phyloP scores from a whole-genome alignment of 306 rosid genomes.

The Lotus japonicus region DNA sequence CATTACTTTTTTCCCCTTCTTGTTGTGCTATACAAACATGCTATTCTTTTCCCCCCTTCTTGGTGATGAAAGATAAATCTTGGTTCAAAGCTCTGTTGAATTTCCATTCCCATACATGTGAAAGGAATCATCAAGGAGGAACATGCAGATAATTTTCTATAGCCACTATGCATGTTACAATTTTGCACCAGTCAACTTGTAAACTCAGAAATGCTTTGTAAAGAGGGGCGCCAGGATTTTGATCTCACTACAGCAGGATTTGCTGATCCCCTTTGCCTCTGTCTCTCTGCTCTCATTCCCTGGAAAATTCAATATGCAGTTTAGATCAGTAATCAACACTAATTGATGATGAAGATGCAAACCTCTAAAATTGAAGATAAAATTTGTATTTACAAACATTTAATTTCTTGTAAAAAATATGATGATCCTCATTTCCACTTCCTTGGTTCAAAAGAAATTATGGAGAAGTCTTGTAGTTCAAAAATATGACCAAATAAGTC shows the following conservation, averaged over 20 bases:
- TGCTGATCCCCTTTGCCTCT: constrained; percentile 36
- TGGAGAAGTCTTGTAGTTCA: no score
- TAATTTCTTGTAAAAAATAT: no score
- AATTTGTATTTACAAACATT: no score
- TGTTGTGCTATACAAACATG: constrained; percentile 44
- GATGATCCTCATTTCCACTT: no score
- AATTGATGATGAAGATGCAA: not conserved
- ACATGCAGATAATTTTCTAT: constrained; percentile 13
- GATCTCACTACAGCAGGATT: constrained; percentile 45
- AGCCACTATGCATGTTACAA: constrained; percentile 19
- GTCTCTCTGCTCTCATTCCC: constrained; percentile 60
- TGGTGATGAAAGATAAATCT: constrained; percentile 36
- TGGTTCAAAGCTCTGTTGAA: constrained; percentile 25
- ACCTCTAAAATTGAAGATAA: not conserved
- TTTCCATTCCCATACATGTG: constrained; percentile 30
- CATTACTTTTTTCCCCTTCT: constrained; percentile 17
- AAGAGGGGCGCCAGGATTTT: constrained; percentile 86
- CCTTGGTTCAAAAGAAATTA: no score
- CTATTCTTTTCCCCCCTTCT: not conserved
- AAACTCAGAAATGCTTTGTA: constrained; percentile 87
- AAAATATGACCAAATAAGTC: no score
- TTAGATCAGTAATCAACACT: not conserved
- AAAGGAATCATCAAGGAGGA: constrained; percentile 20
- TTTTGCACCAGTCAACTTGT: constrained; percentile 29
- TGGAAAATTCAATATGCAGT: constrained; percentile 26